Evolutionary conservation across 129 eudicot species (phyloP).

Genomic region (Heracleum sosnowskyi): DNA sequence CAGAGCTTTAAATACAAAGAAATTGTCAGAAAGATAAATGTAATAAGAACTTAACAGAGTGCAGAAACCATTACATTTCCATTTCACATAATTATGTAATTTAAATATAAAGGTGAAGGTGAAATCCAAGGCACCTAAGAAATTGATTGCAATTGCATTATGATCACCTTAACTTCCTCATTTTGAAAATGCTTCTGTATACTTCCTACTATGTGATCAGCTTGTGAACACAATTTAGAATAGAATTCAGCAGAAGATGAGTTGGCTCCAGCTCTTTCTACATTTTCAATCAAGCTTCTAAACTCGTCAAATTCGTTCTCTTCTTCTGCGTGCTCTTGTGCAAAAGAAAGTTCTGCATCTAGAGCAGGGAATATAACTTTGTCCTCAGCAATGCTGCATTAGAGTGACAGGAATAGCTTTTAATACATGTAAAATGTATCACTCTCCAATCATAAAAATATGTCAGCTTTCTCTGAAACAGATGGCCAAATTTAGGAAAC

Average conservation of each 20-base stretch:
- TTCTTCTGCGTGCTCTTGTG: slow-evolving; percentile 45
- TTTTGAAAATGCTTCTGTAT: slow-evolving; percentile 34
- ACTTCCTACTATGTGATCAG: slow-evolving; percentile 35
- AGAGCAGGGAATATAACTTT: slow-evolving; percentile 42
- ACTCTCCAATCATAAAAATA: neutral
- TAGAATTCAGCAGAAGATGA: slow-evolving; percentile 32
- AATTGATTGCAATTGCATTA: neutral
- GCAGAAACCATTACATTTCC: neutral
- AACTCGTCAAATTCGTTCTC: slow-evolving; percentile 36
- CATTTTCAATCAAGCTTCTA: slow-evolving; percentile 28
- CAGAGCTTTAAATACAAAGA: neutral
- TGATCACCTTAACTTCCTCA: slow-evolving; percentile 37
- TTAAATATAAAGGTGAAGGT: neutral
- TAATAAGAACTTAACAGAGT: neutral
- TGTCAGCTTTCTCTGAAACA: neutral
- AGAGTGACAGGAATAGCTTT: neutral
- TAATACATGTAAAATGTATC: neutral
- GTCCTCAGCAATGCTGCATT: slow-evolving; percentile 43
- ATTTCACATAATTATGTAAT: neutral
- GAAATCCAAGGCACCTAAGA: neutral
- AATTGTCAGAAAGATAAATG: neutral
- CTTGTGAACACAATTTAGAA: slow-evolving; percentile 30
- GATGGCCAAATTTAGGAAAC: neutral
- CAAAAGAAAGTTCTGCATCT: slow-evolving; percentile 37
- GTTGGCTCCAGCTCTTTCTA: slow-evolving; percentile 26